Evolutionary conservation across 2,329 filamentous ascomycete species (phyloP).

Genomic region (Lachnellula arida): DNA sequence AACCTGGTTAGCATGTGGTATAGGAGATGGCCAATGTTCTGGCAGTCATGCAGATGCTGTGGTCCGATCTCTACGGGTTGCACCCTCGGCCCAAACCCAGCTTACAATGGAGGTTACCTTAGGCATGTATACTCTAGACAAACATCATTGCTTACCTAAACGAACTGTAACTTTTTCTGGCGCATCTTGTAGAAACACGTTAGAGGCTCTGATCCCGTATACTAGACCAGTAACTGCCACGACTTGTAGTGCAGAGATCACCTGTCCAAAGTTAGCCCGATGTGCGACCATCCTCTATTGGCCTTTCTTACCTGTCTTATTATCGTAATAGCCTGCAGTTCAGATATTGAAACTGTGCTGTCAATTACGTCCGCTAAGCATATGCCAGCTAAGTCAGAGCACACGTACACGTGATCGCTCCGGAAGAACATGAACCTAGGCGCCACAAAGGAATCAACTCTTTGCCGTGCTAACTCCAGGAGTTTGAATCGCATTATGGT

Average conservation of each 20-base stretch:
- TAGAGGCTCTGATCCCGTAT: background rate
- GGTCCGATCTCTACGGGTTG: background rate
- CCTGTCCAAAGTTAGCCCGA: background rate
- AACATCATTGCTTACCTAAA: background rate
- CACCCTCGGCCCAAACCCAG: background rate
- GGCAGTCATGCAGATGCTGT: background rate
- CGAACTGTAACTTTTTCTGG: background rate
- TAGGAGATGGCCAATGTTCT: background rate
- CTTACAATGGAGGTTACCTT: background rate
- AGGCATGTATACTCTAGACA: background rate
- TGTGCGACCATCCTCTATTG: background rate
- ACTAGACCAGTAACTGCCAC: background rate
- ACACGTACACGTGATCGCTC: background rate
- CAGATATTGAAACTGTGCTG: background rate
- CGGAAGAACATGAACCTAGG: background rate
- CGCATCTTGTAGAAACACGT: background rate
- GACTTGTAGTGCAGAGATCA: background rate
- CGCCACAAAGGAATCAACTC: background rate
- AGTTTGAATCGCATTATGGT: background rate
- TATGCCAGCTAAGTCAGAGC: background rate
- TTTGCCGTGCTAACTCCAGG: background rate
- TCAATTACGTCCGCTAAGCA: background rate
- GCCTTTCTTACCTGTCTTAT: background rate
- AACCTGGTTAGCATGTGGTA: background rate
- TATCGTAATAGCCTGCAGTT: background rate